Percentiles rank a stretch among this genome's conserved stretches.
Conservation (phyloP, 768 basidiomycete species). For the Collybiopsis luxurians region DNA sequence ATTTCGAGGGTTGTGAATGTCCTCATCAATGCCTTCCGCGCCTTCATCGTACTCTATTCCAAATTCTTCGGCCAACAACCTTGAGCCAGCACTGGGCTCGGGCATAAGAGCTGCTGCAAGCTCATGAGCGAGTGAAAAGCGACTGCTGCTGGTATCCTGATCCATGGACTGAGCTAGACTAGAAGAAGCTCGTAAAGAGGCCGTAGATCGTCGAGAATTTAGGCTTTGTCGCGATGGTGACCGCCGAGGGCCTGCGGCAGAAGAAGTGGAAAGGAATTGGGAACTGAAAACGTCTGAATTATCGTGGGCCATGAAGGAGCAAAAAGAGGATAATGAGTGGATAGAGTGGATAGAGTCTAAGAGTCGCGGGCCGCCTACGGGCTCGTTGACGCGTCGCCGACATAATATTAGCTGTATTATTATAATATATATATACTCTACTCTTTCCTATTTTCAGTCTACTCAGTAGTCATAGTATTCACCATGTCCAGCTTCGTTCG, state of each 20-base stretch:
- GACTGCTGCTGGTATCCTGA: conserved; percentile 41
- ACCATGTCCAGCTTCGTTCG: not conserved
- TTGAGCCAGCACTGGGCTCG: conserved; percentile 76
- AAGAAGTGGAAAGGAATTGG: conserved; percentile 7
- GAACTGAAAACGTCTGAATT: conserved; percentile 6
- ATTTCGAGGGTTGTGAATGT: not conserved
- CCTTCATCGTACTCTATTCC: conserved; percentile 89
- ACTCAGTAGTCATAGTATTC: too few relatives aligned
- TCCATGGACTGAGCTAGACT: conserved; percentile 33
- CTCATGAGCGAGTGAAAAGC: conserved; percentile 82
- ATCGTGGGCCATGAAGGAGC: not conserved
- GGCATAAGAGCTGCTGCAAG: conserved; percentile 86
- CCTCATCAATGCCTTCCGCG: conserved; percentile 74
- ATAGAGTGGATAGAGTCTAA: too few relatives aligned
- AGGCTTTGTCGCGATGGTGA: conserved; percentile 11
- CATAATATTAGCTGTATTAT: too few relatives aligned
- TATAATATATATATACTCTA: not conserved
- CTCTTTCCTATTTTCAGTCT: not conserved
- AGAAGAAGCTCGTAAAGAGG: conserved; percentile 47
- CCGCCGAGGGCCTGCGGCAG: conserved; percentile 7
- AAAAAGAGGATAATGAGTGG: not conserved
- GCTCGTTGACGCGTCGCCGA: not conserved
- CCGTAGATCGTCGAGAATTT: conserved; percentile 41
- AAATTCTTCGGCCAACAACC: conserved; percentile 81
- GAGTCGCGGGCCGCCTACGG: too few relatives aligned